Conservation (phyloP, 495 filamentous ascomycete genomes). For the Letharia columbiana region DNA sequence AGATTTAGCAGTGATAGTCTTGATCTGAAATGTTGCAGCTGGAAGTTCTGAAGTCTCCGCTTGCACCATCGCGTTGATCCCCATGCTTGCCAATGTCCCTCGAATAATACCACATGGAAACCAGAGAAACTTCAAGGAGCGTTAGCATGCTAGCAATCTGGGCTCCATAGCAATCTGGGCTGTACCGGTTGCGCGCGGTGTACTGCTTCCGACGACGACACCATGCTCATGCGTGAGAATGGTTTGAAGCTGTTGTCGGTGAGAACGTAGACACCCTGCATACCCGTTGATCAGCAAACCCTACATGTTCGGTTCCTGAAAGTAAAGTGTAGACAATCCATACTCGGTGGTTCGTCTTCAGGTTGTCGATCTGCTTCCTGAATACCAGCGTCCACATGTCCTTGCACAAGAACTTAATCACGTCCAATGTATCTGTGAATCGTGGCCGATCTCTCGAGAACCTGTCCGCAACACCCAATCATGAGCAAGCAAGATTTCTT, state of each 20-base stretch:
- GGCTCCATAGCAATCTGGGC: neutral
- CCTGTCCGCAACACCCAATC: slow-evolving; percentile 35
- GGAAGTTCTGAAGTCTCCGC: slow-evolving; percentile 82
- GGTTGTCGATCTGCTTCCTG: slow-evolving; percentile 93
- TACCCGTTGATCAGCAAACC: slow-evolving; percentile 1
- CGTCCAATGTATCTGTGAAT: slow-evolving; percentile 77
- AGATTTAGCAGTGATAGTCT: slow-evolving; percentile 48
- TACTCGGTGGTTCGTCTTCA: slow-evolving; percentile 96
- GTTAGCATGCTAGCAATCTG: neutral
- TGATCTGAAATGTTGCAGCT: slow-evolving; percentile 90
- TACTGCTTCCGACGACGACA: slow-evolving; percentile 60
- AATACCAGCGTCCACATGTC: slow-evolving; percentile 93
- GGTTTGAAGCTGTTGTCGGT: slow-evolving; percentile 91
- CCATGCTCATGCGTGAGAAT: slow-evolving; percentile 76
- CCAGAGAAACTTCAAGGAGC: slow-evolving; percentile 51
- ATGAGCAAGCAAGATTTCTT: neutral
- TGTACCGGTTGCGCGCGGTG: slow-evolving; percentile 69
- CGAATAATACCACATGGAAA: slow-evolving; percentile 89
- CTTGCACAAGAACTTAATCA: slow-evolving; percentile 98
- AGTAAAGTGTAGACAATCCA: slow-evolving; percentile 11
- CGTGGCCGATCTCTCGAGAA: slow-evolving; percentile 83
- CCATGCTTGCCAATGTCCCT: slow-evolving; percentile 79
- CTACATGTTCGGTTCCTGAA: neutral
- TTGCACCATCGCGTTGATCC: slow-evolving; percentile 83
- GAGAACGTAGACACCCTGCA: slow-evolving; percentile 84